Percentiles rank a stretch among this genome's conserved stretches.
These are phyloP conservation scores for Gyromitra esculenta DNA, from an alignment of 2,329 filamentous ascomycete genomes.

Conservation along the genomic window DNA sequence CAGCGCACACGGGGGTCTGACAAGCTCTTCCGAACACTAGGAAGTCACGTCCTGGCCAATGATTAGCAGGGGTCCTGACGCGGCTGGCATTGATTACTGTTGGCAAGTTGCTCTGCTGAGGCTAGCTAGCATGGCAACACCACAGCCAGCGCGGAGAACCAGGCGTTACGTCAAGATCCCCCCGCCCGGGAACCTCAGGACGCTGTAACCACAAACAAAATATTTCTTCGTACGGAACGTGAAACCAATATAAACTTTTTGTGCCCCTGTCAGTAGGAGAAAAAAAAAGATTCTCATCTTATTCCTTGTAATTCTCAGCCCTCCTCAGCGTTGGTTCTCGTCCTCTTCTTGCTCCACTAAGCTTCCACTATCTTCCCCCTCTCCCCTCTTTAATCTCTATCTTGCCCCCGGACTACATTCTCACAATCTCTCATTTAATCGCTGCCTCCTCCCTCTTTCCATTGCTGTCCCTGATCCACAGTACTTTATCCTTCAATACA, in stretches of 20 bases:
- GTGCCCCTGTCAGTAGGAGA: conserved; percentile 27
- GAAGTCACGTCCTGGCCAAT: conserved; percentile 34
- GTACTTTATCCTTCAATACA: conserved; percentile 18
- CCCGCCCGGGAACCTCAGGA: conserved; percentile 37
- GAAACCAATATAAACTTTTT: conserved; percentile 46
- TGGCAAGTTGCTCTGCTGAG: conserved; percentile 14
- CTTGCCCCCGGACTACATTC: conserved; percentile 14
- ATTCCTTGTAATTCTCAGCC: conserved; percentile 34
- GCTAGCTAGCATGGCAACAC: conserved; percentile 14
- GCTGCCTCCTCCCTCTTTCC: conserved; percentile 1
- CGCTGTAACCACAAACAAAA: conserved; percentile 32
- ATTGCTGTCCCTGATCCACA: conserved; percentile 3
- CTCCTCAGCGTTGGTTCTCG: conserved; percentile 21
- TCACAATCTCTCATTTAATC: conserved; percentile 39
- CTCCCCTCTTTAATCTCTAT: conserved; percentile 4
- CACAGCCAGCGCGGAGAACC: conserved; percentile 31
- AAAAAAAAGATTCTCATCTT: conserved; percentile 25
- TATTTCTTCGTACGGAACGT: conserved; percentile 8
- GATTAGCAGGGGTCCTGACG: conserved; percentile 27
- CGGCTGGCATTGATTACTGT: conserved; percentile 23
- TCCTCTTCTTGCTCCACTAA: conserved; percentile 2
- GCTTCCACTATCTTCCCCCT: conserved; percentile 20
- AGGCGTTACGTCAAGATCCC: conserved; percentile 47
- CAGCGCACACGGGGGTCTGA: conserved; percentile 13
- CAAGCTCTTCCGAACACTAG: conserved; percentile 30